Base-by-base conservation (phyloP, 345 rosid species). In the Microthlaspi erraticum region DNA sequence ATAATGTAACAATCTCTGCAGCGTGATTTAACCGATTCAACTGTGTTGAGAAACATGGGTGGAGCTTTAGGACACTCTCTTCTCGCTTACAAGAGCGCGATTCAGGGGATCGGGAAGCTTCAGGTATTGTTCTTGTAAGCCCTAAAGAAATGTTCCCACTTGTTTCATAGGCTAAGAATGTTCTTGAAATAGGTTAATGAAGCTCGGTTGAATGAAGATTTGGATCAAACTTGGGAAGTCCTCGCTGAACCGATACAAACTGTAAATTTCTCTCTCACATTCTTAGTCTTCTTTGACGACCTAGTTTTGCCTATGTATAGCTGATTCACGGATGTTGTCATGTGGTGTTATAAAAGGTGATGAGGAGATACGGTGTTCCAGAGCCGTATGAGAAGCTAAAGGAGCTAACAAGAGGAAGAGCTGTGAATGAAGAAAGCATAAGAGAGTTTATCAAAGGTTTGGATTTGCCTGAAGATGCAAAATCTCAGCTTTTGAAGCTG, bases 231-330 rank as follows among this genome's bases (percentile, higher is more conserved):
- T 34, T 92, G 98, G 97, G 96, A 94, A 83, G 91, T 94, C 75
- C 99, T 95, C 43, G 98, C 98, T 37, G 99, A 95, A 75, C 97
- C 96, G 17, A 86, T 92, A 60, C 98, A 92, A 70, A 95, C 96
- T 56, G 98, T 94, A 86, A 48, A 81, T 61, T 32, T 65, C 77
- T 63, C 44, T 0, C 78, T 65, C 20, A 0, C 32, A 49, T 32
- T 39, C 45, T 49, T n/a, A 36, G 18, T 26, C 56, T 76, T 42
- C 10, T n/a, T n/a, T n/a, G n/a, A n/a, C n/a, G n/a, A n/a, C n/a
- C n/a, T n/a, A 32, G 52, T 18, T 51, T 7, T 13, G 10, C 13
- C 16, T 3, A 32, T 66, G 49, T 33, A 26, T 50, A 2, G 2
- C 18, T 52, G 18, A 26, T 32, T 43, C 20, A 17, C n/a, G 20